A percentile compares a stretch with the other conserved stretches of the same genome.
Evolutionary conservation across 768 basidiomycete genomes (phyloP).

Genomic region (Collybiopsis confluens): DNA sequence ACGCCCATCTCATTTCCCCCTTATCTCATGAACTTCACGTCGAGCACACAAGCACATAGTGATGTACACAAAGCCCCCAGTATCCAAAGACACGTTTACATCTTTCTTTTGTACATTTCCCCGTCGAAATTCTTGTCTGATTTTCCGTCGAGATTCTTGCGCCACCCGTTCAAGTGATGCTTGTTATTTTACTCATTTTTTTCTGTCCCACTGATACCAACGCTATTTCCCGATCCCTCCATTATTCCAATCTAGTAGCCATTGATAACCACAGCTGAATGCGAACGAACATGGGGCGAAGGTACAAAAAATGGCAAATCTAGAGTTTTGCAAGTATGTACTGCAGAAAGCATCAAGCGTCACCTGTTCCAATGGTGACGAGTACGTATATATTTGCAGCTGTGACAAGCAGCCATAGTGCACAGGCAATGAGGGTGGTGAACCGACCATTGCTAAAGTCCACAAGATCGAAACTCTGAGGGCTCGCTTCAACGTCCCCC

Average conservation of each 20-base stretch:
- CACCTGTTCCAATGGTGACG: conserved; percentile 47
- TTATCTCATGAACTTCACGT: background rate
- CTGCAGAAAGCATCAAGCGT: too few species aligned
- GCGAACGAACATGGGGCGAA: too few species aligned
- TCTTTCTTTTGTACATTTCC: background rate
- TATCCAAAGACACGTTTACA: background rate
- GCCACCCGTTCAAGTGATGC: too few species aligned
- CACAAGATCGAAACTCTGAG: conserved; percentile 32
- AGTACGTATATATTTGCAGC: conserved; percentile 78
- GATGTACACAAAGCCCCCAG: background rate
- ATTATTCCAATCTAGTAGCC: too few species aligned
- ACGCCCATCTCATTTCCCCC: conserved; percentile 14
- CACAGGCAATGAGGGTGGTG: conserved; percentile 43
- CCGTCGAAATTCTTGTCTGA: background rate
- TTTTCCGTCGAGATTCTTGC: background rate
- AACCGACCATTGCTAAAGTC: conserved; percentile 64
- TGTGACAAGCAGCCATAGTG: conserved; percentile 63
- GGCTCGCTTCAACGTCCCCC: conserved; percentile 18
- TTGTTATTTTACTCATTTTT: too few species aligned
- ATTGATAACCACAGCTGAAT: too few species aligned
- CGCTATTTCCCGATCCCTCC: background rate
- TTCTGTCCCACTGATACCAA: background rate
- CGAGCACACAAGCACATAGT: conserved; percentile 3
- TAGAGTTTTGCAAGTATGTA: too few species aligned
- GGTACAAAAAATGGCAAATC: too few species aligned